A percentile compares a stretch with the other conserved stretches of the same genome.
These are phyloP conservation scores for Phialocephala sp. DNA, from an alignment of 2,329 filamentous ascomycete genomes.

Conservation along the genomic window DNA sequence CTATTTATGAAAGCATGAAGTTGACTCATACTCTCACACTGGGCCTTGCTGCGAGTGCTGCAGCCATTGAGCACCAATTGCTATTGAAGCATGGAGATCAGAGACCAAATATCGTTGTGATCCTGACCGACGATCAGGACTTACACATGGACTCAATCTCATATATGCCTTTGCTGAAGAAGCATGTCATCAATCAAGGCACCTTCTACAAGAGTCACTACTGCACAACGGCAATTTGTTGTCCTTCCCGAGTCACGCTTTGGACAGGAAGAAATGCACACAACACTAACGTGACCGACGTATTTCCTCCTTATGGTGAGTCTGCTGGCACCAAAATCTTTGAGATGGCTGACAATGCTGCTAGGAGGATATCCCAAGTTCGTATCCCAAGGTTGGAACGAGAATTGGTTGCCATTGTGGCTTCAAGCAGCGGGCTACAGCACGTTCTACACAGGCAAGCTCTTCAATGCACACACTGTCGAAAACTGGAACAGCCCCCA, in stretches of 20 bases:
- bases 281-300: conserved; percentile 65
- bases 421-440: conserved; percentile 71
- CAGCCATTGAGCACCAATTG: conserved; percentile 22
- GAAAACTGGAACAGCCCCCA: conserved; percentile 66
- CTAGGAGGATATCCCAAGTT: conserved; percentile 69
- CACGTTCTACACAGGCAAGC: conserved; percentile 76
- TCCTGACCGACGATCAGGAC: conserved; percentile 71
- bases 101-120: conserved; percentile 63
- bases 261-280: conserved; percentile 67
- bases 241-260: conserved; percentile 64
- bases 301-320: conserved; percentile 54
- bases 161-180: conserved; percentile 61
- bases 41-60: conserved; percentile 20
- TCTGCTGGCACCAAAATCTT: neutral
- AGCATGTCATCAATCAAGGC: conserved; percentile 60
- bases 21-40: conserved; percentile 11
- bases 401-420: conserved; percentile 73
- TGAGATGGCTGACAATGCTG: conserved; percentile 6
- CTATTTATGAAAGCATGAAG: neutral
- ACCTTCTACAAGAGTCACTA: conserved; percentile 63
- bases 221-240: conserved; percentile 66
- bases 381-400: conserved; percentile 66
- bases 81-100: conserved; percentile 17
- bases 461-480: conserved; percentile 67
- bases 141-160: conserved; percentile 62